phyloP scores from a whole-genome alignment of 2,329 filamentous ascomycete genomes.

The Colletotrichum shisoi region DNA sequence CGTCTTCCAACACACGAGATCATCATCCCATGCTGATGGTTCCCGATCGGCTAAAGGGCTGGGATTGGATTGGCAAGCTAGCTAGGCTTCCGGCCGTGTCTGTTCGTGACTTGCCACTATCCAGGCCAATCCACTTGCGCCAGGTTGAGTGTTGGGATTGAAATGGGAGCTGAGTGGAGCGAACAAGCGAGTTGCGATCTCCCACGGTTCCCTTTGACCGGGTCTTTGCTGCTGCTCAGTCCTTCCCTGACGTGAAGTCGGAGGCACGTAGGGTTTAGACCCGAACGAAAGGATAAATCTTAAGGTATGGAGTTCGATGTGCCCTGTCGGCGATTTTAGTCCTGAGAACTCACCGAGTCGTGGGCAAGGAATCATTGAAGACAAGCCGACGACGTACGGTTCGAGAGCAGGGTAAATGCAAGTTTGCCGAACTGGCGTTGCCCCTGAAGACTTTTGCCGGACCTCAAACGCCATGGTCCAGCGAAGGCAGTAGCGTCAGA shows the following conservation, averaged over 20 bases:
- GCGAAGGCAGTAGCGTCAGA: background rate
- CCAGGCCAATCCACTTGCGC: background rate
- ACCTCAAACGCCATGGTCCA: conserved; percentile 17
- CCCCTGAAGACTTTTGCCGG: conserved; percentile 9
- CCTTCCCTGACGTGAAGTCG: background rate
- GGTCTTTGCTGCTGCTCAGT: background rate
- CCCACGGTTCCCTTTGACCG: background rate
- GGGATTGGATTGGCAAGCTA: background rate
- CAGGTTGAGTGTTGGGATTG: background rate
- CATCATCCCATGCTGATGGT: conserved; percentile 19
- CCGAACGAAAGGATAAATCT: conserved; percentile 18
- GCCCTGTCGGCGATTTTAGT: conserved; percentile 6
- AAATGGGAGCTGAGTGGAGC: background rate
- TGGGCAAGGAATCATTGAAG: conserved; percentile 5
- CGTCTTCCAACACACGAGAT: conserved; percentile 16
- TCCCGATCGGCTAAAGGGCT: conserved; percentile 22
- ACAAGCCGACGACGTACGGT: background rate
- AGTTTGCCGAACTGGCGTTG: background rate
- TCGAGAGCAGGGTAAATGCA: background rate
- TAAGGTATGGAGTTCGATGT: conserved; percentile 17
- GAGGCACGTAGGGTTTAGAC: conserved; percentile 18
- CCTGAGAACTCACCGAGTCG: background rate
- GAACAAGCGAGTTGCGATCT: background rate
- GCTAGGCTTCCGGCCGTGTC: conserved; percentile 1
- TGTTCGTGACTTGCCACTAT: background rate